phyloP scores from a whole-genome alignment of 768 basidiomycete genomes.

The Paxillus ammoniavirescens region DNA sequence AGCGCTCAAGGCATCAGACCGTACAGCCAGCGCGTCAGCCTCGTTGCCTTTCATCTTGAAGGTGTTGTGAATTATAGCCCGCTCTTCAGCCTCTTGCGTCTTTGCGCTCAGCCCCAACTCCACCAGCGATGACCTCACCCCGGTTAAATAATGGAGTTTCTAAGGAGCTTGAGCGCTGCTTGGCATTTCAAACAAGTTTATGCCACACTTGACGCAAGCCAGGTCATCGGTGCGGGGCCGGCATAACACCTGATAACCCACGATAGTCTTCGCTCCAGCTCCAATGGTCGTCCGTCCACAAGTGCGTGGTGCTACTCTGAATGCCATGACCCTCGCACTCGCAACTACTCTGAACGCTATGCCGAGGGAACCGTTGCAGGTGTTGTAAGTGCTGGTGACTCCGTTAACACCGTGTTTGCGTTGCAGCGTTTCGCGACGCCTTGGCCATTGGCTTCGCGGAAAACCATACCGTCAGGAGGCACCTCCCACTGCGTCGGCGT shows the following conservation, averaged over 20 bases:
- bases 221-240: not conserved
- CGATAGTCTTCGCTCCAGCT: slow-evolving; percentile 8
- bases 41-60: no score
- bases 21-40: no score
- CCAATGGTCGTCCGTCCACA: slow-evolving; percentile 23
- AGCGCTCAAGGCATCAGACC: no score
- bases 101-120: slow-evolving; percentile 27
- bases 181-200: slow-evolving; percentile 14
- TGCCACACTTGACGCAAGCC: slow-evolving; percentile 18
- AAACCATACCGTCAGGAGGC: slow-evolving; percentile 31
- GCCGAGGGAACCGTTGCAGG: slow-evolving; percentile 14
- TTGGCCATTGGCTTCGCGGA: slow-evolving; percentile 31
- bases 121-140: slow-evolving; percentile 24
- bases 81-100: slow-evolving; percentile 23
- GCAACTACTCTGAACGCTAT: slow-evolving; percentile 14
- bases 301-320: slow-evolving; percentile 5
- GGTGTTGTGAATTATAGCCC: slow-evolving; percentile 24
- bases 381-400: slow-evolving; percentile 22
- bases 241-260: not conserved
- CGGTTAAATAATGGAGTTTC: slow-evolving; percentile 6
- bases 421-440: slow-evolving; percentile 18
- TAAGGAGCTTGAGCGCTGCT: slow-evolving; percentile 11
- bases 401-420: slow-evolving; percentile 25
- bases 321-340: slow-evolving; percentile 20
- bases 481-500: slow-evolving; percentile 27